A percentile compares a stretch with the other conserved stretches of the same genome.
Conservation (phyloP, 345 rosid genomes). For the Hibiscus tridactylites region DNA sequence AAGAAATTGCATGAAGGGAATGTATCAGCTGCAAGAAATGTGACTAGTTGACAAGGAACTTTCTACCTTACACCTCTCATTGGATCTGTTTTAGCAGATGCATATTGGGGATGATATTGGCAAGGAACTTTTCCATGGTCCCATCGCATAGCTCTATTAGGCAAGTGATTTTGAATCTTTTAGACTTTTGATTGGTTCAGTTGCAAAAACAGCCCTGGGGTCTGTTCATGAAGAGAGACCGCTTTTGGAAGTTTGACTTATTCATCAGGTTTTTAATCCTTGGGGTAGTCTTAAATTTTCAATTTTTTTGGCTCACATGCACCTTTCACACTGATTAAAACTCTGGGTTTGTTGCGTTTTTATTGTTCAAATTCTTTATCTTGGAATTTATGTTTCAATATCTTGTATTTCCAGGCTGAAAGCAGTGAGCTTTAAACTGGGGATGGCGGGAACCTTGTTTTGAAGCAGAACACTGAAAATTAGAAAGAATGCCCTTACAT, state of each 20-base stretch:
- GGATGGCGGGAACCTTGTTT: conserved; percentile 86
- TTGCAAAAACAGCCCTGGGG: conserved; percentile 26
- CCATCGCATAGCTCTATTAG: too few species aligned
- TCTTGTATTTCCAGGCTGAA: conserved; percentile 27
- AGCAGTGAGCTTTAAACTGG: conserved; percentile 48
- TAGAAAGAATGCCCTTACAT: conserved; percentile 98
- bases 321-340: not conserved
- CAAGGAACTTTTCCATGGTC: too few species aligned
- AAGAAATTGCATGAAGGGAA: too few species aligned
- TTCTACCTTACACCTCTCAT: too few species aligned
- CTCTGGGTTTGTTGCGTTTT: not conserved
- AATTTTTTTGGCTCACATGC: not conserved
- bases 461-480: conserved; percentile 75
- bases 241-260: conserved; percentile 47
- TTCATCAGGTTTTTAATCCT: conserved; percentile 24
- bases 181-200: not conserved
- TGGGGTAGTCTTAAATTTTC: too few species aligned
- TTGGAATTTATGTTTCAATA: not conserved
- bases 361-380: not conserved
- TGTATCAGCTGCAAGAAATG: too few species aligned
- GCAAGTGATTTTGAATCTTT: not conserved
- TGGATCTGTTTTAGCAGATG: too few species aligned
- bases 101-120: too few species aligned
- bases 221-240: conserved; percentile 44
- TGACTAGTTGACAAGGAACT: too few species aligned